phyloP scores from a whole-genome alignment of 2,329 filamentous ascomycete species.

The Aphanocladium album region DNA sequence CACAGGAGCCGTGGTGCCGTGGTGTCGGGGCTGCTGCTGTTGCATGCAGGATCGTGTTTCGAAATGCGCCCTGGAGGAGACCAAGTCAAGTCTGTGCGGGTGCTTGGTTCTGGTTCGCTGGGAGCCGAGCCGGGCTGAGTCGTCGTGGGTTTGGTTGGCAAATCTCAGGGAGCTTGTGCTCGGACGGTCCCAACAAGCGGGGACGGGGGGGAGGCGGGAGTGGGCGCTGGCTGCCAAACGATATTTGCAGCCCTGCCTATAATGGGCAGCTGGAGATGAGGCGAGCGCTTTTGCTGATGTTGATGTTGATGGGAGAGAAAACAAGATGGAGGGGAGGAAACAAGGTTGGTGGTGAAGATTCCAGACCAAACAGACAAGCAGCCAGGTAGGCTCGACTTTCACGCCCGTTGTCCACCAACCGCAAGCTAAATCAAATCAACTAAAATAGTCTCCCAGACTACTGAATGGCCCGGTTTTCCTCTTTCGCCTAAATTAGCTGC shows the following conservation, averaged over 20 bases:
- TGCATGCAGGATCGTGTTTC: too few species aligned
- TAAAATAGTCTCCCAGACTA: background rate
- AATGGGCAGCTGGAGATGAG: background rate
- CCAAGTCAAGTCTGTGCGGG: too few species aligned
- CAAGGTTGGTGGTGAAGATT: background rate
- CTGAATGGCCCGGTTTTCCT: background rate
- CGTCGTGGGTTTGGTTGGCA: background rate
- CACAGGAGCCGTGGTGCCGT: too few species aligned
- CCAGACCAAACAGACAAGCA: background rate
- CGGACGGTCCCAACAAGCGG: background rate
- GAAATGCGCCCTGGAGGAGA: too few species aligned
- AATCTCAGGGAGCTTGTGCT: background rate
- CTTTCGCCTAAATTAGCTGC: background rate
- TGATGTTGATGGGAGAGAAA: background rate
- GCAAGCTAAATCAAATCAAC: background rate
- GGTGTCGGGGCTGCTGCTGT: too few species aligned
- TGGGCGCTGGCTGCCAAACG: background rate
- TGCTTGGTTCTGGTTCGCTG: too few species aligned
- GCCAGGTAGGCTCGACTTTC: too few species aligned
- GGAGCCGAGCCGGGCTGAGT: background rate
- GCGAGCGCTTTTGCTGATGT: background rate
- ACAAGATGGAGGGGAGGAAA: background rate
- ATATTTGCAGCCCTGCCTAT: background rate
- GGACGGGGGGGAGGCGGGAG: background rate
- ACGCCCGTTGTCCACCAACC: too few species aligned